Base-by-base conservation (phyloP, 495 filamentous ascomycete species). In the Penicillium verhagenii region DNA sequence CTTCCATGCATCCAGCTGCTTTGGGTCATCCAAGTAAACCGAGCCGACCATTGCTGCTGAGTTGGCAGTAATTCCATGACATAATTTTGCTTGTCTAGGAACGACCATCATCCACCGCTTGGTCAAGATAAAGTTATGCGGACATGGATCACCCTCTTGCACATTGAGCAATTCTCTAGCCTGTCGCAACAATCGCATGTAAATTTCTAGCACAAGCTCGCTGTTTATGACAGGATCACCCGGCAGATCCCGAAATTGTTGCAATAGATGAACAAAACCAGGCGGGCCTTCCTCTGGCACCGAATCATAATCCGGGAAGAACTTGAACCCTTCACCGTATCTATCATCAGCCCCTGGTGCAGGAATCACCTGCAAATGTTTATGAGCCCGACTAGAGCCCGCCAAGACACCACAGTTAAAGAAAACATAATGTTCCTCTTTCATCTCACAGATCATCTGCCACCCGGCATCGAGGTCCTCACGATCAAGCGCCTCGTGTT, bases 331-430 rank as follows among this genome's bases (percentile, higher is more conserved):
- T 1, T 47, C 50, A 6, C 37, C 24, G 33, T 59, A 59, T 31
- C 18, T 47, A 1, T 54, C 56, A 47, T 33, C 20, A 9, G 37
- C 14, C 20, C 56, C 54, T 24, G 59, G 57, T 1, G 54, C 61
- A 1, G 72, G 69, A 37, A 77, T 46, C 18, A 78, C 43, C 25
- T 78, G 74, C 53, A 76, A 51, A 60, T 78, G 74, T 58, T 78
- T 78, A 60, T 78, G 74, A 52, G 69, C 54, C 19, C 74, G 48
- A 54, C 73, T 76, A 23, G 70, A 69, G 18, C 74, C 74, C 35
- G 66, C 63, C n/a, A 47, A 42, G 18, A 63, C 51, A 6, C 67
- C 65, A 44, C 73, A 72, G 55, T 76, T 77, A 52, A 66, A 77
- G 31, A 76, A 64, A 20, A 56, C 54, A 56, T 56, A 52, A 56